Base-by-base conservation (phyloP, 1,139 yeast species). In the Pichia sp. region DNA sequence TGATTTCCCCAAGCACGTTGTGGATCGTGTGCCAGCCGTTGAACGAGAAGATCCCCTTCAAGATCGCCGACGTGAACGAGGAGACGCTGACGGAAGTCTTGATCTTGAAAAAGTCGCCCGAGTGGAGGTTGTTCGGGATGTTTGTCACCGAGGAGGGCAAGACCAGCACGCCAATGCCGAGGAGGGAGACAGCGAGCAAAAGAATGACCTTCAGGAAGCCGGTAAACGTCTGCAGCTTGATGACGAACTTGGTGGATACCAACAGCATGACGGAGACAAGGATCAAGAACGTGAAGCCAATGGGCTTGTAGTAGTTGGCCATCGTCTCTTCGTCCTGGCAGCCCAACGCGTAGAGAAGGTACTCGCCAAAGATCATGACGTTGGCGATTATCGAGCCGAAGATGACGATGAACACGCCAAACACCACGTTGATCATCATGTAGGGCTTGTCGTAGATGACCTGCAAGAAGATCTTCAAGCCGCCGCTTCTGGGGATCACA, bases 401-500 rank as follows among this genome's bases (percentile, higher is more conserved):
- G 41, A 80, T 60, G 2, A 86, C 75, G 2, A 85, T 78, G 63
- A 76, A 84, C 2, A 82, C 66, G 61, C 81, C 79, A 62, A 79
- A 79, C 2, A 83, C 73, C 8, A 84, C 88, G 51, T 85, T 79
- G 51, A 81, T 77, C 67, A 85, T 69, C 73, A 82, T 73, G 53
- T 72, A 73, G 0, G 92, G 93, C 58, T 71, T 77, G 53, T 78
- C 75, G 64, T 83, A 86, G 27, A 85, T 80, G 59, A 78, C 80
- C 64, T 85, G 92, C 58, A 86, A 68, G 60, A 86, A 86, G 20
- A 82, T 84, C 63, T 86, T 86, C 40, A 84, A 78, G 0, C 93
- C 95, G 2, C 95, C 93, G 61, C 85, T 82, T 64, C 87, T 72
- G 0, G 92, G 91, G 9, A 85, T 75, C 61, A 84, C 74, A 5